Base-by-base conservation (phyloP, 2,329 filamentous ascomycete species). In the Passalora sequoiae region DNA sequence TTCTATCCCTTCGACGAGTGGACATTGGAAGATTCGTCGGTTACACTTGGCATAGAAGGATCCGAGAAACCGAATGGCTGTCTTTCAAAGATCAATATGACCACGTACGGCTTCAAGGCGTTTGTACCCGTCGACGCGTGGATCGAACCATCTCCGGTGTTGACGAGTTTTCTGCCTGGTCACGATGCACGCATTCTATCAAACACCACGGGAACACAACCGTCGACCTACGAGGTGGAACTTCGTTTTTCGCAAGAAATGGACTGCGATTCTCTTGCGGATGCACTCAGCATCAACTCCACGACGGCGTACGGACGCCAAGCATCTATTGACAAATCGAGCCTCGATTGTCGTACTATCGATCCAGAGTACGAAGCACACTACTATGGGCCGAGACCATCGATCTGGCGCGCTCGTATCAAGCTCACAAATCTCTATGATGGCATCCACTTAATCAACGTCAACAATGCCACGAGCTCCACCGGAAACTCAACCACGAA, bases 1-100 rank as follows among this genome's bases (percentile, higher is more conserved):
- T 80, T 84, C 58, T 77, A 75, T 55, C 78, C 79, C 0, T 79
- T 77, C 52, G 77, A 80, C 17, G 71, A 77, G 48, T 65, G 74
- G 44, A 71, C 63, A 0, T 63, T 83, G n/a, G 66, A 68, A 37
- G 57, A 61, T 1, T 74, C 76, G 1, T 59, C 66, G 1, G 60
- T 67, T 4, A 65, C 64, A 21, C 66, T 78, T 28, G 69, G 68
- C 9, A 66, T 77, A 31, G 70, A 72, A 42, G 68, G 68, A 2
- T 72, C 71, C 1, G 65, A 58, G 0, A 60, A 69, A 3, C 64
- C 57, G 36, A 78, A 77, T 46, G 81, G 80, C 2, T 83, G 80
- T 53, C 54, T 81, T 3, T 61, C 67, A 21, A 69, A 60, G 17
- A 59, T 83, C 31, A 72, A 69, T 15, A 66, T 83, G 66, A 60